Evolutionary conservation across 2,329 filamentous ascomycete species (phyloP), one percentile per base, ranked within the genome.

Genomic region (Xylaria hypoxylon): DNA sequence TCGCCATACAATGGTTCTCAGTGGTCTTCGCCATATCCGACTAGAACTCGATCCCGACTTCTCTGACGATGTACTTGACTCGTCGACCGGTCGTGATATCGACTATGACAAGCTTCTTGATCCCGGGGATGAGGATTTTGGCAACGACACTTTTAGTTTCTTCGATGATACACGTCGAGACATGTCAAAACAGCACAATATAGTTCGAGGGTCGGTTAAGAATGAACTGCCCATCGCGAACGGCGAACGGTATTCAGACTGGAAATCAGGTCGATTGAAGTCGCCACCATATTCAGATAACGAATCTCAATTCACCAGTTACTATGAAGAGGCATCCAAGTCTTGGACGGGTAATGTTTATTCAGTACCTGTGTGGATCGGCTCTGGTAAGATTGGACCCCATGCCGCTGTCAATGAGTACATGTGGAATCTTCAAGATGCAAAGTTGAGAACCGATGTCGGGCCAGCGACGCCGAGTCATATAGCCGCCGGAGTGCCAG

Each of bases 21-120:
- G 74, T 2, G 88, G 87, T 11, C 77, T 90, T n/a, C 80, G 83
- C 60, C 81, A 83, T 64, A 73, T 90, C 17, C 77, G 82, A 2
- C 77, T 90, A 5, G 87, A 90, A 72, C 84, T 90, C 66, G 82
- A 84, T 28, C 75, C 79, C 0, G 83, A 84, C 53, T 77, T 78
- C 1, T 75, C 76, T 11, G 79, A 81, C 2, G 79, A 81, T 26
- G 72, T 70, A 10, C 65, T 71, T 24, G 74, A 77, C 19, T 74
- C 77, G 17, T 76, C 76, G 5, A 70, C 73, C 2, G 69, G 71
- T 2, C 76, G 75, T 11, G 78, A 79, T 19, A 63, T 82, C 2
- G 81, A 85, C 56, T 80, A 82, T 1, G 80, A 80, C 48, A 77
- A 77, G 13, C 75, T 86, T 15, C 77, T 86, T 52, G 77, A 79